These are phyloP conservation scores for Helotiales sp. DNA, from an alignment of 2,329 filamentous ascomycete species.

Conservation along the genomic window DNA sequence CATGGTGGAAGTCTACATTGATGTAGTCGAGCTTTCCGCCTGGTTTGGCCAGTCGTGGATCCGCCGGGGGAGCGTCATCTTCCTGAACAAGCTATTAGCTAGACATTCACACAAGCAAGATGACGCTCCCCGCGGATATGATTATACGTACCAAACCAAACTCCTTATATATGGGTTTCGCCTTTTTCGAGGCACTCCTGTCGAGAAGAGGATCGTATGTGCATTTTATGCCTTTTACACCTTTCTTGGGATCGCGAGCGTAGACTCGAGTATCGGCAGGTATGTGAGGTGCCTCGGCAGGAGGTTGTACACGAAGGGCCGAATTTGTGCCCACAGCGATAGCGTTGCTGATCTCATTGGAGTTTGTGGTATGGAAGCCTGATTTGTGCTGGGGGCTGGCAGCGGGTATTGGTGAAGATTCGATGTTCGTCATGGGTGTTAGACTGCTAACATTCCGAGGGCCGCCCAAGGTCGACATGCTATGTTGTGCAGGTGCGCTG, in stretches of 20 bases:
- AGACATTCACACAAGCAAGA: constrained; percentile 51
- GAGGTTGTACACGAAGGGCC: constrained; percentile 6
- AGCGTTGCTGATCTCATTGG: constrained; percentile 33
- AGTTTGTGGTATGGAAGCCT: constrained; percentile 35
- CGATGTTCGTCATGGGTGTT: constrained; percentile 66
- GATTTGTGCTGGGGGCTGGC: constrained; percentile 49
- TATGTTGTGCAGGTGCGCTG: constrained; percentile 43
- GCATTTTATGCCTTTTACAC: constrained; percentile 57
- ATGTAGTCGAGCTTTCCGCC: constrained; percentile 66
- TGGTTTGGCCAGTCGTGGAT: constrained; percentile 74
- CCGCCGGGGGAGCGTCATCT: constrained; percentile 76
- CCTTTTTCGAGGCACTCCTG: constrained; percentile 50
- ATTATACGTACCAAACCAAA: constrained; percentile 64
- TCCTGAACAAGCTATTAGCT: constrained; percentile 69
- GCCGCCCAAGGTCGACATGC: constrained; percentile 27
- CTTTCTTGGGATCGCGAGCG: constrained; percentile 56
- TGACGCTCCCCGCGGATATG: constrained; percentile 56
- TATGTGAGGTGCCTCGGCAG: constrained; percentile 23
- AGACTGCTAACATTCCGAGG: constrained; percentile 45
- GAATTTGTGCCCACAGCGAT: constrained; percentile 4
- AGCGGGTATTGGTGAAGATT: constrained; percentile 62
- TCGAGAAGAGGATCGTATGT: constrained; percentile 55
- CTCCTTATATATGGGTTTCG: constrained; percentile 62
- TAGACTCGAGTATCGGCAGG: constrained; percentile 38
- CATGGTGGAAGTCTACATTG: constrained; percentile 67